Percentiles rank a stretch among this genome's conserved stretches.
Evolutionary conservation across 2,329 filamentous ascomycete genomes (phyloP).

Genomic region (Pezicula neosporulosa): DNA sequence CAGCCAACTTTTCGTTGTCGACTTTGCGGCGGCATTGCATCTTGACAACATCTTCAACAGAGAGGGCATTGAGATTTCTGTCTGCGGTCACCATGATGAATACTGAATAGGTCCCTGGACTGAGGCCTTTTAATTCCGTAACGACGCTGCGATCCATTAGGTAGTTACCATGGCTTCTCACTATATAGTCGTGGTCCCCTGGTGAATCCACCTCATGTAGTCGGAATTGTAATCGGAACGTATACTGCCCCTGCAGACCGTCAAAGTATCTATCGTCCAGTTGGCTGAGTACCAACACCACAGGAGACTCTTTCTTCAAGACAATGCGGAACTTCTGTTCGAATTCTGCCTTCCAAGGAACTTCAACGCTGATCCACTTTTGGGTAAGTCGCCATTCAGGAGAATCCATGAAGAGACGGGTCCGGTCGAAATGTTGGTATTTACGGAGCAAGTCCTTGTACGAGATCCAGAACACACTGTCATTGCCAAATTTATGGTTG

Average conservation of each 20-base stretch:
- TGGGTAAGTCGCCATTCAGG: slow-evolving; percentile 54
- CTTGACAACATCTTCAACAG: slow-evolving; percentile 55
- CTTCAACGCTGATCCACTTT: slow-evolving; percentile 58
- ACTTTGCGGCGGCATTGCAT: slow-evolving; percentile 42
- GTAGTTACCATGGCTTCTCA: slow-evolving; percentile 56
- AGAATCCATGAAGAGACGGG: slow-evolving; percentile 54
- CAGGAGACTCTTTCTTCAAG: slow-evolving; percentile 50
- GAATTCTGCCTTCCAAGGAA: slow-evolving; percentile 60
- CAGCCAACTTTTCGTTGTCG: slow-evolving; percentile 56
- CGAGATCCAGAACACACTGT: slow-evolving; percentile 62
- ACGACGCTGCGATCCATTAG: slow-evolving; percentile 56
- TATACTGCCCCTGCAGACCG: slow-evolving; percentile 57
- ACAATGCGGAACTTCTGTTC: slow-evolving; percentile 59
- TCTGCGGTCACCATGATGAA: slow-evolving; percentile 53
- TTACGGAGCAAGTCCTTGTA: slow-evolving; percentile 61
- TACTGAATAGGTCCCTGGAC: slow-evolving; percentile 53
- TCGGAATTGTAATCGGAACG: slow-evolving; percentile 42
- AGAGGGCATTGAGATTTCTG: slow-evolving; percentile 37
- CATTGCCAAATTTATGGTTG: slow-evolving; percentile 55
- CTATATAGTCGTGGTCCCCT: slow-evolving; percentile 55
- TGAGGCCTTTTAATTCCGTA: slow-evolving; percentile 52
- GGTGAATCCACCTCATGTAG: slow-evolving; percentile 47
- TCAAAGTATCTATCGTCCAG: slow-evolving; percentile 60
- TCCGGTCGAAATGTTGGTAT: slow-evolving; percentile 59
- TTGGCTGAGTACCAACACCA: slow-evolving; percentile 59